phyloP scores from a whole-genome alignment of 2,329 filamentous ascomycete species.

The Phoma sp. region DNA sequence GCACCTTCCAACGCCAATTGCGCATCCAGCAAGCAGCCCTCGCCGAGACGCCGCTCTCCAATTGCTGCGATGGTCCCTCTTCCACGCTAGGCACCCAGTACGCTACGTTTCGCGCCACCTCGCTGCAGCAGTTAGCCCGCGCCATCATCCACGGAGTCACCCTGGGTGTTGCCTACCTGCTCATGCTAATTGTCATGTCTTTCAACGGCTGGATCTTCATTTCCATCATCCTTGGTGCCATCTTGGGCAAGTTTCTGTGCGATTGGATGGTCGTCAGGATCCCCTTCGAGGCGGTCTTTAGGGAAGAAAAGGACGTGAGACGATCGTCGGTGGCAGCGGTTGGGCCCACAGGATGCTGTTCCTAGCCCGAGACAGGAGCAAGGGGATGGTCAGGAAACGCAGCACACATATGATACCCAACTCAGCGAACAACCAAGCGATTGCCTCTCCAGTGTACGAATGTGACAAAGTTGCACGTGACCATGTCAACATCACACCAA shows the following conservation, averaged over 20 bases:
- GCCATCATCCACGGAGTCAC: conserved; percentile 72
- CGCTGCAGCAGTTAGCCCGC: conserved; percentile 70
- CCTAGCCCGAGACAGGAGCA: conserved; percentile 9
- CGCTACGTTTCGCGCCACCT: conserved; percentile 58
- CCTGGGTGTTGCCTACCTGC: conserved; percentile 77
- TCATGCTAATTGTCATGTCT: conserved; percentile 76
- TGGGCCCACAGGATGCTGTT: conserved; percentile 41
- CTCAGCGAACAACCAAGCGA: neutral
- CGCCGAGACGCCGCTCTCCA: conserved; percentile 24
- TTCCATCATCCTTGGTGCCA: conserved; percentile 79
- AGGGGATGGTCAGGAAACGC: neutral
- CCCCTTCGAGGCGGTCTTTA: conserved; percentile 25
- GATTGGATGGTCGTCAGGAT: conserved; percentile 61
- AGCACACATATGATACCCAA: conserved; percentile 10
- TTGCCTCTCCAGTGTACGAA: neutral
- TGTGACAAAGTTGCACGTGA: too few relatives aligned
- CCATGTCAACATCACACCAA: neutral
- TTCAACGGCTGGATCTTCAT: conserved; percentile 78
- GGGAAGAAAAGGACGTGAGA: conserved; percentile 34
- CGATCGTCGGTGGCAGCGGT: conserved; percentile 28
- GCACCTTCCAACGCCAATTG: conserved; percentile 54
- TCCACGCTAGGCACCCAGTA: conserved; percentile 31
- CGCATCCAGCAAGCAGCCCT: conserved; percentile 31
- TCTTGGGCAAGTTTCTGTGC: conserved; percentile 74
- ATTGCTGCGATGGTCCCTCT: conserved; percentile 35